Evolutionary conservation across 352 stramenopile genomes (phyloP).

Genomic region (Globisporangium sylvaticum): DNA sequence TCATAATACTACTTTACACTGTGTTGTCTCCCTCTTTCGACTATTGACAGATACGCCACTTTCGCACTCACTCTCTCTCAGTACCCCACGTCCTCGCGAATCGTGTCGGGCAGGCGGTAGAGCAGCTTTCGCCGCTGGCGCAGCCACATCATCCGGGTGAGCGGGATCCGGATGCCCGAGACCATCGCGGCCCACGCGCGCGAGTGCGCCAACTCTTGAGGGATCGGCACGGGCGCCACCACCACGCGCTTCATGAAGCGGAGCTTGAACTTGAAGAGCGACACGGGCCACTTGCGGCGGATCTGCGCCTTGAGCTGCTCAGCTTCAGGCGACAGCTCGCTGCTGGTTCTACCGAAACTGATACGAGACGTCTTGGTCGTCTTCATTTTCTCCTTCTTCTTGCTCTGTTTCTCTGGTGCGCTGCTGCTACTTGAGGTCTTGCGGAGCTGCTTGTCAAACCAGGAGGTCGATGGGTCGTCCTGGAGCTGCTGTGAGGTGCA

Average conservation of each 20-base stretch:
- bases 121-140: conserved; percentile 30
- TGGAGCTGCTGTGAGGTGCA: neutral
- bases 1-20: neutral
- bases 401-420: neutral
- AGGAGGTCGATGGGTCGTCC: neutral
- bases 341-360: neutral
- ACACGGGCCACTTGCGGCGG: conserved; percentile 15
- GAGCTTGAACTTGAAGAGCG: conserved; percentile 36
- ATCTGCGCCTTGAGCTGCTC: conserved; percentile 18
- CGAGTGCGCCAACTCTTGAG: conserved; percentile 25
- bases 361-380: neutral
- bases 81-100: conserved; percentile 24
- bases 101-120: conserved; percentile 32
- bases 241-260: conserved; percentile 33
- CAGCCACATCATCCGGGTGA: conserved; percentile 44
- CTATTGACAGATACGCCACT: neutral
- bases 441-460: neutral
- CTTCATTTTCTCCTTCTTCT: neutral
- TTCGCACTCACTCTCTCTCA: neutral
- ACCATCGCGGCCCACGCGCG: conserved; percentile 38
- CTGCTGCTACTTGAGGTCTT: neutral
- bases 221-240: conserved; percentile 40
- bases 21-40: too few relatives aligned
- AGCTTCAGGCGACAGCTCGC: conserved; percentile 8
- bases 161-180: conserved; percentile 42